phyloP scores from a whole-genome alignment of 192 early-diverging fungal species.

The Coemansia sp. region DNA sequence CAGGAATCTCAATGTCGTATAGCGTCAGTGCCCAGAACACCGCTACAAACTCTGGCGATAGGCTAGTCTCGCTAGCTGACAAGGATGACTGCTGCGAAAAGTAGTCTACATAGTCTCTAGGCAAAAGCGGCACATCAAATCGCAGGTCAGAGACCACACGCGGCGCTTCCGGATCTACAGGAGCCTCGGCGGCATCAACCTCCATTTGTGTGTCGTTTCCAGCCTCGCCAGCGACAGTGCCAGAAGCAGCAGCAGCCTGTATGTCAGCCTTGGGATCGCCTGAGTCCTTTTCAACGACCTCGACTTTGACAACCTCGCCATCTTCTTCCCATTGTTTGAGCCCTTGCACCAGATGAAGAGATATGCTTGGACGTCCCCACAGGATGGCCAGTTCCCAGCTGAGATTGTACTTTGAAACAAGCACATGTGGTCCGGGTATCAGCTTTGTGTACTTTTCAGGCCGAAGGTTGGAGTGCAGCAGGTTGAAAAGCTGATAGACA shows the following conservation, averaged over 20 bases:
- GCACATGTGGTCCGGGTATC: slow-evolving; percentile 40
- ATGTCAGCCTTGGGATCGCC: neutral
- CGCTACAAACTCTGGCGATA: slow-evolving; percentile 48
- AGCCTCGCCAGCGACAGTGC: neutral
- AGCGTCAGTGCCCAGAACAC: slow-evolving; percentile 47
- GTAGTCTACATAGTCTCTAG: slow-evolving; percentile 40
- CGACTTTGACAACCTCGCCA: slow-evolving; percentile 21
- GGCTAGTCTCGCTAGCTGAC: slow-evolving; percentile 18
- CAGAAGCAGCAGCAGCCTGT: neutral
- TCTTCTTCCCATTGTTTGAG: slow-evolving; percentile 47
- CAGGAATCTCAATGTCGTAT: slow-evolving; percentile 44
- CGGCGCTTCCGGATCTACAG: slow-evolving; percentile 4
- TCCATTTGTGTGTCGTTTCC: slow-evolving; percentile 6
- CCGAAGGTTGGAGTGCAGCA: slow-evolving; percentile 43
- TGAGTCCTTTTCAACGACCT: slow-evolving; percentile 2
- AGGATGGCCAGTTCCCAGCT: slow-evolving; percentile 46
- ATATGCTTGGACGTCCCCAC: slow-evolving; percentile 46
- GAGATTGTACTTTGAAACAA: slow-evolving; percentile 29
- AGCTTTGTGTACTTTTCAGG: slow-evolving; percentile 37
- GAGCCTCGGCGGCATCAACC: neutral
- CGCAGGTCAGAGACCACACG: slow-evolving; percentile 27
- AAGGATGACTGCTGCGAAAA: slow-evolving; percentile 28
- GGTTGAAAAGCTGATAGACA: slow-evolving; percentile 47
- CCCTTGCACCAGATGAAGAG: slow-evolving; percentile 20
- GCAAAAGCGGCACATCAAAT: slow-evolving; percentile 45